Evolutionary conservation across 169 alveolate genomes (phyloP), one percentile per base, ranked within the genome.

Genomic region (Eimeria sp.): DNA sequence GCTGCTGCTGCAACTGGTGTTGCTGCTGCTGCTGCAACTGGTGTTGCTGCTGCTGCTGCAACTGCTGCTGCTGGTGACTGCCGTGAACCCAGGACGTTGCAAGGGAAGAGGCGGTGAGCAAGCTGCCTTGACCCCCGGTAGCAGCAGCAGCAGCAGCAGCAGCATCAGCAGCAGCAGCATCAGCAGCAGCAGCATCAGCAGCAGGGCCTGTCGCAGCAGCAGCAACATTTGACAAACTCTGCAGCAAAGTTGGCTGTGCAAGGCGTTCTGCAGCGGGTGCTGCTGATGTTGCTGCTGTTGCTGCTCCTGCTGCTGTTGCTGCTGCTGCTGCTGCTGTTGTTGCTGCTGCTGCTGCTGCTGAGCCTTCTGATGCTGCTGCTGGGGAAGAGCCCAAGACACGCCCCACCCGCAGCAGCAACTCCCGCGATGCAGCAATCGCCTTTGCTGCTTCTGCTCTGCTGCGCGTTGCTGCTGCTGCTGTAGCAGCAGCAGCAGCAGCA

Each of bases 381-480:
- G 64, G 46, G 4, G 27, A 23, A 40, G 90, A 49, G 25, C 90
- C 60, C 68, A 82, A 66, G 30, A 82, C 74, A 14, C 40, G 71
- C n/a, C 90, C 90, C 90, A 82, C 90, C 30, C 90, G 90, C 52
- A 30, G 74, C 30, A 82, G 54, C 60, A 82, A 56, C 90, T 82
- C 74, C 9, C 90, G 76, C 54, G 90, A 82, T 3, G 74, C 74
- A 9, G 71, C 90, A n/a, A 82, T 82, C 4, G 90, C 54, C 37
- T 30, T 82, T 30, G 90, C 76, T 18, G 90, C 90, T 1, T 49
- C 90, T 56, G 52, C 74, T 20, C 90, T 82, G 90, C 90, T 82
- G 8, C 90, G 58, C 37, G 90, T 52, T 82, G 90, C 76, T 82
- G 90, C 74, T 82, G 90, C 90, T 82, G 71, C 90, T n/a, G 90